Evolutionary conservation across 2,329 filamentous ascomycete species (phyloP).

Genomic region (Lojkania enalia): DNA sequence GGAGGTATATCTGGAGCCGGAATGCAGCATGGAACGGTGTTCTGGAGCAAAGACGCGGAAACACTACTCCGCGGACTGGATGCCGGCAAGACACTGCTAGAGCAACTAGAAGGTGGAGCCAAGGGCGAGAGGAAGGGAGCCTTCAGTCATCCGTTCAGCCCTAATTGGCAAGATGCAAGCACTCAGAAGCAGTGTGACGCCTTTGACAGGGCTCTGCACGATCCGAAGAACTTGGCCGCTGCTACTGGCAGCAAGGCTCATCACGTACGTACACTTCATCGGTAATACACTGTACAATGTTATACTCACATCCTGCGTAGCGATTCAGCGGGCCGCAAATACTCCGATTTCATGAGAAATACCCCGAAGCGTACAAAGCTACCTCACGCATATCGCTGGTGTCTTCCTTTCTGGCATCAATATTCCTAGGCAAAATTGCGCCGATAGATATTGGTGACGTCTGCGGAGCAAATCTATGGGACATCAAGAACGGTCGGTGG

Average conservation of each 20-base stretch:
- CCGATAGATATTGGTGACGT: conserved; percentile 93
- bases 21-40: conserved; percentile 97
- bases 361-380: conserved; percentile 77
- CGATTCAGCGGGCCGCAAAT: conserved; percentile 98
- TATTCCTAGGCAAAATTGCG: conserved; percentile 83
- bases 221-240: conserved; percentile 69
- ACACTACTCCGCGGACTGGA: conserved; percentile 64
- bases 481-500: conserved; percentile 75
- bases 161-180: conserved; percentile 98
- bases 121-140: conserved; percentile 54
- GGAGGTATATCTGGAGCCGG: conserved; percentile 86
- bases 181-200: conserved; percentile 89
- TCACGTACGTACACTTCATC: conserved; percentile 64
- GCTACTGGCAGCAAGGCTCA: conserved; percentile 91
- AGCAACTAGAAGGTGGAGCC: conserved; percentile 63
- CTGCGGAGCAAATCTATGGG: conserved; percentile 96
- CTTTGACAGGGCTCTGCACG: conserved; percentile 75
- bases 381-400: conserved; percentile 89
- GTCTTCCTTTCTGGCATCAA: conserved; percentile 89
- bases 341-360: conserved; percentile 77
- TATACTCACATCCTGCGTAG: conserved; percentile 50
- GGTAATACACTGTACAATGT: neutral
- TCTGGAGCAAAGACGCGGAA: conserved; percentile 78
- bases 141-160: conserved; percentile 83
- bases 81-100: conserved; percentile 63